Percentiles rank a stretch among this genome's conserved stretches.
Conservation (phyloP, 208 protist genomes). For the Phytomonas francai region DNA sequence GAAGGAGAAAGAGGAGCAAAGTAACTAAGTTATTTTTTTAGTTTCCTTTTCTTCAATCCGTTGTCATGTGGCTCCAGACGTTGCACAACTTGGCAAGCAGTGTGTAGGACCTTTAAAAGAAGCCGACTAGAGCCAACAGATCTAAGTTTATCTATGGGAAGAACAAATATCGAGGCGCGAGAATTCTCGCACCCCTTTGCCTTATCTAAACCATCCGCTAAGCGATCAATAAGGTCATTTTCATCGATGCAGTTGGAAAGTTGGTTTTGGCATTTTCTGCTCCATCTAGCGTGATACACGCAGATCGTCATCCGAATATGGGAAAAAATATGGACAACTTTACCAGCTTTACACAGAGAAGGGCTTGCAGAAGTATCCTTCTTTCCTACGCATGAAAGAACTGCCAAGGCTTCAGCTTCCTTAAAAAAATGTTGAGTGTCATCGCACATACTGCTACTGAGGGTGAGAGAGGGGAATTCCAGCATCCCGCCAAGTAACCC, state of each 20-base stretch:
- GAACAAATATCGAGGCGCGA: neutral
- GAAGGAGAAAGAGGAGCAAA: neutral
- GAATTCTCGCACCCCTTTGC: neutral
- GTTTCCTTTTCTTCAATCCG: neutral
- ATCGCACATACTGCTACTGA: slow-evolving; percentile 8
- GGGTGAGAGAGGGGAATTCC: slow-evolving; percentile 56
- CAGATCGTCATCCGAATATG: slow-evolving; percentile 76
- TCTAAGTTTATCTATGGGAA: neutral
- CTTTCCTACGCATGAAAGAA: slow-evolving; percentile 1
- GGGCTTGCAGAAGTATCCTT: neutral
- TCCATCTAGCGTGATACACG: slow-evolving; percentile 29
- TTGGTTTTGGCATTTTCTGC: neutral
- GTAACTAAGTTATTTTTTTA: neutral
- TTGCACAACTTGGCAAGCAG: neutral
- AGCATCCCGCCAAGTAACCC: slow-evolving; percentile 82
- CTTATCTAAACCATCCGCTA: neutral
- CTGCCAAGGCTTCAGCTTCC: neutral
- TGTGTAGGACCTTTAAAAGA: neutral
- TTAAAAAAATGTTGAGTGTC: slow-evolving; percentile 7
- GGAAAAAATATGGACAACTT: slow-evolving; percentile 72
- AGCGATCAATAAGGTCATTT: neutral
- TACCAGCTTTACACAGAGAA: slow-evolving; percentile 15
- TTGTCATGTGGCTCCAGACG: neutral
- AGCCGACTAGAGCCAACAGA: neutral
- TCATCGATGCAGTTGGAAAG: neutral